A percentile compares a stretch with the other conserved stretches of the same genome.
Evolutionary conservation across 164 flowering plant species (phyloP).

Genomic region (Euptelea pleiosperma): DNA sequence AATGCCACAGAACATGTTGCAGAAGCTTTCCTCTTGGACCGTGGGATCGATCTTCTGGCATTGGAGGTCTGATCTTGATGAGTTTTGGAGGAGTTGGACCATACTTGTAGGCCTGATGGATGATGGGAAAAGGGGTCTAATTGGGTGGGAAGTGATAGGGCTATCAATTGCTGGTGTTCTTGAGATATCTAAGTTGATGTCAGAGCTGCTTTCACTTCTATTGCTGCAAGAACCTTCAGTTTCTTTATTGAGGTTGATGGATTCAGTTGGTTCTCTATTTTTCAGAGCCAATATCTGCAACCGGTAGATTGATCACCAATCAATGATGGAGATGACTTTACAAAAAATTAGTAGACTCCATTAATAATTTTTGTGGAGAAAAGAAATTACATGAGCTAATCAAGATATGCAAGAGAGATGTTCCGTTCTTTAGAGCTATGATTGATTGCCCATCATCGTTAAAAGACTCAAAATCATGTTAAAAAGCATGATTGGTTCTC

Average conservation of each 20-base stretch:
- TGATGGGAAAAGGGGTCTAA: slow-evolving; percentile 39
- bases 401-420: neutral
- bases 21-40: slow-evolving; percentile 70
- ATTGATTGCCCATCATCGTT: too few species aligned
- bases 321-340: too few species aligned
- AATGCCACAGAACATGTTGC: slow-evolving; percentile 74
- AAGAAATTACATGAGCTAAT: neutral
- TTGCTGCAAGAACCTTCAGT: slow-evolving; percentile 92
- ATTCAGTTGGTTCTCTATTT: slow-evolving; percentile 69
- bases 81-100: slow-evolving; percentile 54
- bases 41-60: slow-evolving; percentile 35
- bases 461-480: too few species aligned
- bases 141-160: slow-evolving; percentile 41
- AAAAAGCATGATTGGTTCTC: slow-evolving; percentile 5
- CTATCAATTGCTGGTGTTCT: slow-evolving; percentile 66
- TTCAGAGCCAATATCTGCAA: slow-evolving; percentile 76
- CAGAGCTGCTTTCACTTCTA: slow-evolving; percentile 89
- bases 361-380: too few species aligned
- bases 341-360: too few species aligned
- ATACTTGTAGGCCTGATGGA: slow-evolving; percentile 33
- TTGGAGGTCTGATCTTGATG: slow-evolving; percentile 40
- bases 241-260: slow-evolving; percentile 91
- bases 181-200: slow-evolving; percentile 67
- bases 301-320: slow-evolving; percentile 8
- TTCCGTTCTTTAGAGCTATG: neutral